Evolutionary conservation across 805 yeast species (phyloP), one percentile per base, ranked within the genome.

Genomic region (Torulaspora gathmanii): DNA sequence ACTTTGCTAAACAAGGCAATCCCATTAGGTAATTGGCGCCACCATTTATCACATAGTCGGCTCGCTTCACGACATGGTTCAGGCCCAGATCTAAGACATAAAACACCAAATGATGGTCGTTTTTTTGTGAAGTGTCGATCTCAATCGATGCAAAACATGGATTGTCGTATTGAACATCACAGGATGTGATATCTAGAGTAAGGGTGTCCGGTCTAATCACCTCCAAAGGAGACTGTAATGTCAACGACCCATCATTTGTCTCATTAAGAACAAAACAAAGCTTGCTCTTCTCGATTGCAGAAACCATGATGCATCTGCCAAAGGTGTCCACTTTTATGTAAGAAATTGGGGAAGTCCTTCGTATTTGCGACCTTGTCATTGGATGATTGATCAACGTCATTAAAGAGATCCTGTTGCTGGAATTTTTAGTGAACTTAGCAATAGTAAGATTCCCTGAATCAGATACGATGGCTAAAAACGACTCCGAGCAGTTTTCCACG

Each of bases 61-160:
- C 52, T 40, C 72, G 72, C 45, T 74, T 75, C 1, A 84, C 71
- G 1, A 90, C 76, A 59, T 83, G 85, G 57, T 90, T 90, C 37
- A 91, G 68, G 1, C 97, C 96, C 33, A 86, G 73, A 61, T 93
- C 97, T 20, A 90, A 67, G 57, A 87, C 91, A 65, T 91, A 91
- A 60, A 78, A 84, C 3, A 78, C 75, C 42, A 91, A 68, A 23
- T 57, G 52, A 40, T 67, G 71, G 46, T 57, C 58, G 16, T 55
- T 58, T 25, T 62, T 58, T 40, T 55, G 58, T 1, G 65, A 69
- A 5, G 69, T 57, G 42, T 78, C 83, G 6, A 77, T 66, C 58
- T 91, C 98, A 6, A 93, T 65, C 0, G 90, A 74, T 0, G 88
- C 95, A 74, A 90, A 91, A 8, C 79, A 60, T 0, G 98, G 98